Conservation (phyloP, 257 asterid species). For the Oldenlandia corymbosa region DNA sequence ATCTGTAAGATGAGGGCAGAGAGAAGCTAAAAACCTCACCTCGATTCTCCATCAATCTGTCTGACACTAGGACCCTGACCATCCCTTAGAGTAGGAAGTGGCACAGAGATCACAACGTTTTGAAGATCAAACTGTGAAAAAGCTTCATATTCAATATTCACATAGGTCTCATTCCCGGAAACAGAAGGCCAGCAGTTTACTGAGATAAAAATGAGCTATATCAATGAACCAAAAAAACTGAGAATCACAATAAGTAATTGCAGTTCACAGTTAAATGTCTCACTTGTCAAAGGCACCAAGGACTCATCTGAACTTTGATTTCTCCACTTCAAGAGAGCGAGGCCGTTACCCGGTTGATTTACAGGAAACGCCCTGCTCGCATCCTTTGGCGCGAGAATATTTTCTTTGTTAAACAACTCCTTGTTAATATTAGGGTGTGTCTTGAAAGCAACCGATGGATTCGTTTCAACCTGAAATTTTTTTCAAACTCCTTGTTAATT, state of each 20-base stretch:
- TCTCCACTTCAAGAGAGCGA: constrained; percentile 83
- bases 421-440: constrained; percentile 92
- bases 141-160: constrained; percentile 89
- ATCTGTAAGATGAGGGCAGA: neutral
- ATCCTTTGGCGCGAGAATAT: constrained; percentile 78
- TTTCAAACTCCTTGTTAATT: no score
- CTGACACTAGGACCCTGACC: constrained; percentile 74
- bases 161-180: constrained; percentile 83
- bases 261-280: constrained; percentile 25
- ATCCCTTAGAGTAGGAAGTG: constrained; percentile 93
- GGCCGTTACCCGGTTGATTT: constrained; percentile 78
- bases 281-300: constrained; percentile 80
- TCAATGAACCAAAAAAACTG: constrained; percentile 6
- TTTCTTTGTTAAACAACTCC: constrained; percentile 71
- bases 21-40: constrained; percentile 31
- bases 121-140: constrained; percentile 67
- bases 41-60: constrained; percentile 92
- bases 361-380: constrained; percentile 74
- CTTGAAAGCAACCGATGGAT: constrained; percentile 70
- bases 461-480: constrained; percentile 68
- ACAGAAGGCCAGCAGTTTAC: constrained; percentile 98
- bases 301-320: constrained; percentile 87
- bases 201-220: constrained; percentile 27
- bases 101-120: constrained; percentile 84
- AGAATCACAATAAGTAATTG: neutral